phyloP scores from a whole-genome alignment of 2,329 filamentous ascomycete genomes.

The Fusarium denticulatum region DNA sequence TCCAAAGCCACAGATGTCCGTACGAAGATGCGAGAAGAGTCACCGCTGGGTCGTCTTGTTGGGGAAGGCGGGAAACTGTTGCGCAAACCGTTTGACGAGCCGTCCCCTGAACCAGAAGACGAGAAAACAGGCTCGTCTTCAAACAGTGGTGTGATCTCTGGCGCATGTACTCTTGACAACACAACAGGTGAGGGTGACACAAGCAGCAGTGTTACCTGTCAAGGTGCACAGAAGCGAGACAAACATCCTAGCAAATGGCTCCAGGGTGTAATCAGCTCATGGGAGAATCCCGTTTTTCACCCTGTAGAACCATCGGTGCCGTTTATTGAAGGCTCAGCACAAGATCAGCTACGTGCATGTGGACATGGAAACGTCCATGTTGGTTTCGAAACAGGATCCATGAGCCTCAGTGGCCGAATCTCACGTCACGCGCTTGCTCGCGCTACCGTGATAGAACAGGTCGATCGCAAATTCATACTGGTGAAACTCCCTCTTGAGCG shows the following conservation, averaged over 20 bases:
- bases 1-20: background rate
- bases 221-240: background rate
- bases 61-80: conserved; percentile 54
- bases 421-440: conserved; percentile 68
- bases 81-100: conserved; percentile 57
- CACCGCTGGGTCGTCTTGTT: conserved; percentile 45
- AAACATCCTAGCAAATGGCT: conserved; percentile 62
- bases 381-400: conserved; percentile 45
- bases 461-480: conserved; percentile 91
- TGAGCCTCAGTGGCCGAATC: conserved; percentile 57
- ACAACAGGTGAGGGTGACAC: background rate
- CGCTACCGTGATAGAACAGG: conserved; percentile 79
- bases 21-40: background rate
- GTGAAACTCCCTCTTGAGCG: conserved; percentile 60
- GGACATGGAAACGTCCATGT: conserved; percentile 28
- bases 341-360: background rate
- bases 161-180: background rate
- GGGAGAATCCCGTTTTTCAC: conserved; percentile 83
- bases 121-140: background rate
- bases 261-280: conserved; percentile 66
- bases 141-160: background rate
- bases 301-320: conserved; percentile 58
- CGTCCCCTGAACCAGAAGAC: conserved; percentile 24
- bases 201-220: background rate
- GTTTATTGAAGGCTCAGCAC: conserved; percentile 40